Evolutionary conservation across 306 rosid species (phyloP), one percentile per base, ranked within the genome.

Genomic region (Fagus crenata): DNA sequence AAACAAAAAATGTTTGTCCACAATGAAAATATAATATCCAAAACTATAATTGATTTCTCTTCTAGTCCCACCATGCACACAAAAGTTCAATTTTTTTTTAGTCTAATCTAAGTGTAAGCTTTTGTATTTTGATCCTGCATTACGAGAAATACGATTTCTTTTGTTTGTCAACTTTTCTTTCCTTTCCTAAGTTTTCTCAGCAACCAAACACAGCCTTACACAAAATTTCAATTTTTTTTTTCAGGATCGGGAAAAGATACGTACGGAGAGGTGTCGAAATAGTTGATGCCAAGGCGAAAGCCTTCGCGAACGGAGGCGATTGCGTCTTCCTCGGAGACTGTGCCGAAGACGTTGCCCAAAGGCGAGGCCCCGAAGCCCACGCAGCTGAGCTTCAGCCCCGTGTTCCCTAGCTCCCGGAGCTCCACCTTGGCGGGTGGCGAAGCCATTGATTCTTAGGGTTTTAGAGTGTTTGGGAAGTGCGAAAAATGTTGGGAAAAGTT

Each of bases 321-420:
- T 75, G 96, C 97, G 6, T 85, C 86, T 9, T 92, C 87, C 28
- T 86, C 91, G 18, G 98, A 69, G 40, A 94, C 93, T 1, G 83
- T 69, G 49, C 97, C 95, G 85, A 92, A 94, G 65, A 89, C 91
- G 68, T 93, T 90, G 80, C 98, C 98, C 17, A 94, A 93, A 59
- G 98, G 98, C 0, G 98, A 92, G 5, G 98, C 98, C 37, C 98
- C 98, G 81, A 94, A 94, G 11, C 98, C 96, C 0, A 92, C 89
- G 54, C 67, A 46, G 86, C 98, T 92, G 42, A 92, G 79, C 82
- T 88, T 89, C 39, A 90, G 95, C 12, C 97, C 98, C 1, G 98
- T 92, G 85, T 85, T 90, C 1, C 98, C 98, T 4, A 94, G 89
- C 67, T 83, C 71, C 59, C 98, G 84, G 4, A 85, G 75, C 73